These are phyloP conservation scores for Apophysomyces ossiformis DNA, from an alignment of 371 early-diverging fungal species.

Conservation along the genomic window DNA sequence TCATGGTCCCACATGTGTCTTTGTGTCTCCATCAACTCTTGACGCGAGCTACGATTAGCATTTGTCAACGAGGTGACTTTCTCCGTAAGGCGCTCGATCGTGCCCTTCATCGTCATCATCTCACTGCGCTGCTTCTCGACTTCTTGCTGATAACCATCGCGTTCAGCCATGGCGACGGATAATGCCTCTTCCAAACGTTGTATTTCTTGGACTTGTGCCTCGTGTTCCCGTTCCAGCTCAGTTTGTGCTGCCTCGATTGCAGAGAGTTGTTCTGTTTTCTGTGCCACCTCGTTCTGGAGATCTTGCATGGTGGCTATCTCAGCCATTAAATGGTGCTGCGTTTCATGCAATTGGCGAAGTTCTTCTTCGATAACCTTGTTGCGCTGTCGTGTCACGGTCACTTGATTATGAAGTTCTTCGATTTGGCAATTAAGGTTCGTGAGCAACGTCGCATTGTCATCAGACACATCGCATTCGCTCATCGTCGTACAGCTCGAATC, in stretches of 20 bases:
- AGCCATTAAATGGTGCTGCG: neutral
- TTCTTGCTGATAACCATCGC: neutral
- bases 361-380: slow-evolving; percentile 26
- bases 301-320: slow-evolving; percentile 8
- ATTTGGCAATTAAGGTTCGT: slow-evolving; percentile 17
- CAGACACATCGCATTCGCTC: neutral
- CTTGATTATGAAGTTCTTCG: slow-evolving; percentile 27
- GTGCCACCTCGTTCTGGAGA: slow-evolving; percentile 2
- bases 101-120: neutral
- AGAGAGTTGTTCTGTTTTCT: slow-evolving; percentile 4
- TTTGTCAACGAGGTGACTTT: slow-evolving; percentile 9
- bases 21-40: slow-evolving; percentile 18
- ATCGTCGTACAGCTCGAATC: slow-evolving; percentile 1
- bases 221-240: slow-evolving; percentile 1
- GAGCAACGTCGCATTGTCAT: neutral
- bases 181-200: neutral
- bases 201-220: neutral
- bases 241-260: neutral
- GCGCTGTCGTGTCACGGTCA: slow-evolving; percentile 26
- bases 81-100: neutral
- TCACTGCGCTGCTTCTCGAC: neutral
- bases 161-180: neutral
- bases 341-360: slow-evolving; percentile 8
- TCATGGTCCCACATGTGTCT: slow-evolving; percentile 36
- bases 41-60: slow-evolving; percentile 3